A percentile compares a stretch with the other conserved stretches of the same genome.
phyloP scores from a whole-genome alignment of 2,329 filamentous ascomycete genomes.

The Xylaria sp. region DNA sequence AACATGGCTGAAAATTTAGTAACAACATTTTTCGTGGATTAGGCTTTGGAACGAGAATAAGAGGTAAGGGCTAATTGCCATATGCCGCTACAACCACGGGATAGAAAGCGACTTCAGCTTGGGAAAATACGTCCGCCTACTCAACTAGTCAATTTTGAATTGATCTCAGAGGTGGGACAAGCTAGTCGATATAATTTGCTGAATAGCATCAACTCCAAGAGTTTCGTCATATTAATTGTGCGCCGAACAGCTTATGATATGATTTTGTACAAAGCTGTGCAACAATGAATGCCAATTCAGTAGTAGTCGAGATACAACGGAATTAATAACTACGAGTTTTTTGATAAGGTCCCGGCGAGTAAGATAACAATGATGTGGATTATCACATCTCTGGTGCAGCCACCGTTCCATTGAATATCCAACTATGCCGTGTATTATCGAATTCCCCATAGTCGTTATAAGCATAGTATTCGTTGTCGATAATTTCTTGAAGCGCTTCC shows the following conservation, averaged over 20 bases:
- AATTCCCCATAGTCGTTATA: neutral
- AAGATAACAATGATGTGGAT: neutral
- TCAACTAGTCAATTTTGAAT: neutral
- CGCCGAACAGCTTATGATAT: neutral
- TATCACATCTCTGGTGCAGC: conserved; percentile 3
- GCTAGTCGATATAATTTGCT: neutral
- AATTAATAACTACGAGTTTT: neutral
- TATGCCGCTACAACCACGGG: neutral
- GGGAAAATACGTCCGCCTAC: neutral
- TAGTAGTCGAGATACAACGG: neutral
- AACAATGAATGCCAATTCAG: neutral
- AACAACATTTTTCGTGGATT: neutral
- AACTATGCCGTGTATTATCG: neutral
- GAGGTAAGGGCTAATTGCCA: neutral
- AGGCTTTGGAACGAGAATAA: neutral
- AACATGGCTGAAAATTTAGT: neutral
- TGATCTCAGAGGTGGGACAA: neutral
- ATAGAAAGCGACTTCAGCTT: neutral
- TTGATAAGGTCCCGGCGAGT: neutral
- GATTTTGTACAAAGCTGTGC: neutral
- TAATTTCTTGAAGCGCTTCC: neutral
- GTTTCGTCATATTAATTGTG: neutral
- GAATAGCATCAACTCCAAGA: neutral
- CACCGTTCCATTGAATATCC: conserved; percentile 2
- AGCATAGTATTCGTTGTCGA: neutral